phyloP scores from a whole-genome alignment of 352 stramenopile species.

The Pythium inflatum region DNA sequence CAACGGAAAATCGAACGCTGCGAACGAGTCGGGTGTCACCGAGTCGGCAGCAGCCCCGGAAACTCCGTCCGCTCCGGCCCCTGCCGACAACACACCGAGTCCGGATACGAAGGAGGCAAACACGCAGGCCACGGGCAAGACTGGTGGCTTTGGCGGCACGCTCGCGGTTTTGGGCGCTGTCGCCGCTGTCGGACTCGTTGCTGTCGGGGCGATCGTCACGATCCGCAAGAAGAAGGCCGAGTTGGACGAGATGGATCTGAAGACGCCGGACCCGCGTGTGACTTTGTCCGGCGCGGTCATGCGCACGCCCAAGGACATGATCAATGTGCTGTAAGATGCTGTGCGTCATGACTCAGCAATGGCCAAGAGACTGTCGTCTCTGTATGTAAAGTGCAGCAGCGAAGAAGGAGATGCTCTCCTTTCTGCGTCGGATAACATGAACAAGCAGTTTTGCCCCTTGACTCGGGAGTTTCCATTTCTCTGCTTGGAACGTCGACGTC shows the following conservation, averaged over 20 bases:
- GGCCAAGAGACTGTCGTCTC: too few species aligned
- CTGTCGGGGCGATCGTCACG: constrained; percentile 43
- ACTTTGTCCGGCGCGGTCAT: constrained; percentile 8
- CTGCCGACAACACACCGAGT: neutral
- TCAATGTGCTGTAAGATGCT: constrained; percentile 21
- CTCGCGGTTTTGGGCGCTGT: constrained; percentile 24
- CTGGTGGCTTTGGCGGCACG: neutral
- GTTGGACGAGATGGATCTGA: constrained; percentile 62
- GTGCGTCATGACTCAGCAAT: neutral
- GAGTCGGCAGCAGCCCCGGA: too few species aligned
- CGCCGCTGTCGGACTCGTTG: constrained; percentile 31
- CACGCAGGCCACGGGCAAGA: neutral
- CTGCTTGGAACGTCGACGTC: neutral
- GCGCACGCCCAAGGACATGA: constrained; percentile 13
- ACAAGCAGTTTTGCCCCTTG: neutral
- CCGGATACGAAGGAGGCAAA: constrained; percentile 1
- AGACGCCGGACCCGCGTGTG: constrained; percentile 45
- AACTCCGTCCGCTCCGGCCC: too few species aligned
- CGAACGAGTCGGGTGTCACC: too few species aligned
- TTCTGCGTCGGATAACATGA: constrained; percentile 8
- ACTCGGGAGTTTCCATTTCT: neutral
- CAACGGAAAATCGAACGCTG: too few species aligned
- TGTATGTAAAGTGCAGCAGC: neutral
- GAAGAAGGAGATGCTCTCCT: neutral
- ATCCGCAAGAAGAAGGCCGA: constrained; percentile 63